Conservation (phyloP, 345 rosid species). For the Bruguiera gymnorhiza region DNA sequence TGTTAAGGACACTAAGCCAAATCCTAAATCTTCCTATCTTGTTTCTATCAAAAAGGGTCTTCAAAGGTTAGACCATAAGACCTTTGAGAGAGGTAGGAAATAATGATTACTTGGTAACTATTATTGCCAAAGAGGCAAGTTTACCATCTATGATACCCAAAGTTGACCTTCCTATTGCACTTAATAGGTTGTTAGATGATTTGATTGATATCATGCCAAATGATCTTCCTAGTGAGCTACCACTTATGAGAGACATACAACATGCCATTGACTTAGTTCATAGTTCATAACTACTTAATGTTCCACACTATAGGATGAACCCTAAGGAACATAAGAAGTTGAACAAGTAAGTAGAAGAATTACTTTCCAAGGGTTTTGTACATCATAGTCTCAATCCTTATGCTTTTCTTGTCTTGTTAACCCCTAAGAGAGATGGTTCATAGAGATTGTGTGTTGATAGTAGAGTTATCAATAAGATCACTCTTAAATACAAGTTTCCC, state of each 20-base stretch:
- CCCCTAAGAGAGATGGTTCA: neutral
- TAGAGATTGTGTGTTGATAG: neutral
- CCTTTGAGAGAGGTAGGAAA: neutral
- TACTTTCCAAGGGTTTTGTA: neutral
- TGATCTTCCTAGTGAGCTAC: neutral
- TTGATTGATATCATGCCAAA: neutral
- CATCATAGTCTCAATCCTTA: neutral
- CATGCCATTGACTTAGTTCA: neutral
- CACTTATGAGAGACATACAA: neutral
- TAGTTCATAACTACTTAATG: neutral
- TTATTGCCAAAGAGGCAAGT: neutral
- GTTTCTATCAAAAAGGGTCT: neutral
- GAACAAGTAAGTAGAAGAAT: neutral
- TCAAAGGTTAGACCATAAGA: neutral
- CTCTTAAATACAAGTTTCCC: neutral
- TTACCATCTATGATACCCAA: too few species aligned
- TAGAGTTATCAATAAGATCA: neutral
- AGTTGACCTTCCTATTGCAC: neutral
- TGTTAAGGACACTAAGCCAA: neutral
- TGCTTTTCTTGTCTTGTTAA: neutral
- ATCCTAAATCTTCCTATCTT: neutral
- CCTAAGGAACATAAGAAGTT: neutral
- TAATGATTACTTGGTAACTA: neutral
- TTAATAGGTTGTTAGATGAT: neutral
- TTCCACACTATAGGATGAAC: neutral